Base-by-base conservation (phyloP, 768 basidiomycete species). In the Rhodotorula taiwanensis region DNA sequence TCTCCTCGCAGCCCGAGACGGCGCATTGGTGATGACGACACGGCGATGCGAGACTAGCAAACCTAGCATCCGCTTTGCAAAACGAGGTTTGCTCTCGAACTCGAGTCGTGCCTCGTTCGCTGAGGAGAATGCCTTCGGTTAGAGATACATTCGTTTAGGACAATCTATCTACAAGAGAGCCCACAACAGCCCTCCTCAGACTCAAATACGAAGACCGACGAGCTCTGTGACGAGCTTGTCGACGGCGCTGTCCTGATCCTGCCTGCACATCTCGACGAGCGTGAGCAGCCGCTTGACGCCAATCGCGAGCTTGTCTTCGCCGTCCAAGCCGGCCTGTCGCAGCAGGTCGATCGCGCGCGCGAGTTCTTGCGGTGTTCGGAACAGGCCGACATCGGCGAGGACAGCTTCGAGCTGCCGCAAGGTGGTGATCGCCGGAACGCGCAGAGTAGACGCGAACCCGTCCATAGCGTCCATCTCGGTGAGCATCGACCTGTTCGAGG, bases 221-320 rank as follows among this genome's bases (percentile, higher is more conserved):
- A 65, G 41, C 31, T 65, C 64, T 23, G 58, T 52, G 4, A 65
- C 64, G 10, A 65, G 51, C 30, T 65, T 65, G 44, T 65, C 64
- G 5, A 55, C 64, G 33, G 55, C 59, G 27, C 39, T 42, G 5
- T 49, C 64, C 50, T 60, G 50, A 28, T 65, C 94, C 78, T 98
- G 95, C 72, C 94, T 81, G 52, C 93, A 89, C 93, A 95, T 97
- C 80, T 99, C 95, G 25, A 93, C 81, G 58, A 88, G 81, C 63
- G 85, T 89, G 74, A 99, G 75, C 75, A 99, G 72, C 77, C 88
- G 92, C 83, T 98, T 98, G 72, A 99, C 84, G 1, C 95, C 95
- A 51, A 50, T 21, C 31, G 30, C 49, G 49, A 28, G 49, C 18
- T 79, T 77, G n/a, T 80, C 79, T 11, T 76, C 76, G 23, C 77